Base-by-base conservation (phyloP, 345 rosid genomes). In the Melaleuca quinquenervia region DNA sequence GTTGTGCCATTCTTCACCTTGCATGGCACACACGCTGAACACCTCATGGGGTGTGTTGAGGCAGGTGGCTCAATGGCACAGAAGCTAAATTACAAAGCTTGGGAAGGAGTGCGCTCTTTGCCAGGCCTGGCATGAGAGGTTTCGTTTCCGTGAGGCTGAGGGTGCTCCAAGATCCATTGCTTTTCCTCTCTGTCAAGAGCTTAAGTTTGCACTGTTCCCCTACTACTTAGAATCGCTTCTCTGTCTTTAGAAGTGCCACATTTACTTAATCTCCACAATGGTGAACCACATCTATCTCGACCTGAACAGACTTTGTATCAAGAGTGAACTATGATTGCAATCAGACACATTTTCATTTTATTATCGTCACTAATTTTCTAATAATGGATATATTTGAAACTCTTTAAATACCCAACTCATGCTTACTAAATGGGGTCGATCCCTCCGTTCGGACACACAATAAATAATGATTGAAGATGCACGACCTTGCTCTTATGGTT, bases 11-110 rank as follows among this genome's bases (percentile, higher is more conserved):
- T 82, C 85, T 87, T 89, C 91, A 27, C n/a, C 87, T 82, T 91
- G 94, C 95, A 93, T 90, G 96, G 89, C 56, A 70, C 44, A 18
- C 13, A 32, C 48, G 48, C 24, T 70, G 20, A 70, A 70, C 78
- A 70, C 48, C 78, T 32, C 78, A 70, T 16, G 78, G 78, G 78
- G 48, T 32, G 78, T 18, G 82, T 41, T 11, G 52, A 50, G 89
- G 86, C 87, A 90, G 88, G 84, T 86, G 87, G 87, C 89, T 84
- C 53, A 36, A 13, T 6, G 45, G 18, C 64, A 74, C 82, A 9
- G 55, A 84, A 14, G 78, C 48, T 32, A 75, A 82, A 11, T 22
- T 50, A 29, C 84, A 29, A 82, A 24, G 22, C 24, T 18, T 70
- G 45, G 78, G 48, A 32, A 70, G 45, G 48, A 70, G 78, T 70